These are phyloP conservation scores for Trypanosoma brucei DNA, from an alignment of 208 protist genomes.

Conservation along the genomic window DNA sequence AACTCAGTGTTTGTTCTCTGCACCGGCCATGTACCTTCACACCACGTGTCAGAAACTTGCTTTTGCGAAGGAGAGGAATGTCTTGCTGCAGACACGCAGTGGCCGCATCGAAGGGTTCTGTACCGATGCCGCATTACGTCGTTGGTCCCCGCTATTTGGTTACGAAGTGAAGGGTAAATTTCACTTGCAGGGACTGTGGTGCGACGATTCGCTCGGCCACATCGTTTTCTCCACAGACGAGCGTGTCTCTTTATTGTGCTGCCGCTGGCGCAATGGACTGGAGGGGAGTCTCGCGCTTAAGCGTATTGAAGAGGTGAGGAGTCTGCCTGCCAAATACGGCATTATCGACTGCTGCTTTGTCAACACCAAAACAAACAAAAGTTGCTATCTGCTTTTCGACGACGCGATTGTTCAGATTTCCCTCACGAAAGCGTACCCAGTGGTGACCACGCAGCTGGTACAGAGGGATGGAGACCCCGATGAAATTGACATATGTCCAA, in stretches of 20 bases:
- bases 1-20: conserved; percentile 46
- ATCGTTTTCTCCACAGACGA: conserved; percentile 81
- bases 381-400: conserved; percentile 62
- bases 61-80: conserved; percentile 44
- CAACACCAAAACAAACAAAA: background rate
- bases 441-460: conserved; percentile 23
- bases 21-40: conserved; percentile 69
- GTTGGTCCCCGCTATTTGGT: conserved; percentile 72
- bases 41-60: conserved; percentile 68
- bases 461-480: background rate
- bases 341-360: conserved; percentile 59
- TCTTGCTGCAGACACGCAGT: conserved; percentile 65
- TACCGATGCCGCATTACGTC: conserved; percentile 32
- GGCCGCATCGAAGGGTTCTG: conserved; percentile 73
- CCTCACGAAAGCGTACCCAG: conserved; percentile 45
- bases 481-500: conserved; percentile 11
- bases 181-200: conserved; percentile 67
- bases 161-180: conserved; percentile 62
- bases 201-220: conserved; percentile 51
- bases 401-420: conserved; percentile 51
- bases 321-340: conserved; percentile 48
- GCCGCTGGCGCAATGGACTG: conserved; percentile 42
- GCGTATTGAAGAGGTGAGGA: conserved; percentile 52
- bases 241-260: conserved; percentile 49
- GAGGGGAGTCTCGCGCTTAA: conserved; percentile 36